Evolutionary conservation across 345 rosid species (phyloP), one percentile per base, ranked within the genome.

Genomic region (Gossypium australe): DNA sequence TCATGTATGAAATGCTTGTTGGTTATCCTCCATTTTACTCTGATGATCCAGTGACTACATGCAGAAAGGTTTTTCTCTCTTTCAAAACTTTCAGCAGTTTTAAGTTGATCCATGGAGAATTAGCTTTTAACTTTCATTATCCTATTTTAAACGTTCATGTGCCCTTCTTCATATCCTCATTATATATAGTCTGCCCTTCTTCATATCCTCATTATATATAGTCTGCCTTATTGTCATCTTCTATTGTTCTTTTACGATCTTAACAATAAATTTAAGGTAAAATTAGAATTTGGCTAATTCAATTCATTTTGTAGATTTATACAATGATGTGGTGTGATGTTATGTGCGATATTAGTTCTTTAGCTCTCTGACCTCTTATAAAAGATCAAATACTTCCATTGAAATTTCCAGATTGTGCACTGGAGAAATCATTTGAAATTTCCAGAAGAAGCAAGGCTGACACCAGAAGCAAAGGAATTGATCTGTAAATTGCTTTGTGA

Each of bases 41-140:
- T 0, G 97, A 92, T 76, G 97, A 94, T 73, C 94, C 98, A 27
- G 87, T 90, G 56, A 88, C 91, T 67, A 89, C 97, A 58, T 94
- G 98, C 88, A 88, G 94, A 87, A 94, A 94, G 98, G 98, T 94
- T 75, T 75, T 68, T 55, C 53, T 61, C 22, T 12, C 59, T 58
- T 73, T 38, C 53, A 11, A 18, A 43, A 11, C 48, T 16, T 24
- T 76, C 59, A 24, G 56, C 20, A 9, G 7, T 62, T 43, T 73
- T 59, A 34, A 55, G 41, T 52, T 70, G 66, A 34, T 20, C 29
- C 34, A 58, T 11, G 62, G 62, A 20, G 59, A 8, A n/a, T 18
- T 55, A 55, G 24, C 59, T 55, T n/a, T 55, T 55, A 55, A n/a
- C 9, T 55, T 55, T 9, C 11, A 55, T 8, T n/a, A n/a, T n/a